These are phyloP conservation scores for Candida adriatica DNA, from an alignment of 805 yeast species.

Conservation along the genomic window DNA sequence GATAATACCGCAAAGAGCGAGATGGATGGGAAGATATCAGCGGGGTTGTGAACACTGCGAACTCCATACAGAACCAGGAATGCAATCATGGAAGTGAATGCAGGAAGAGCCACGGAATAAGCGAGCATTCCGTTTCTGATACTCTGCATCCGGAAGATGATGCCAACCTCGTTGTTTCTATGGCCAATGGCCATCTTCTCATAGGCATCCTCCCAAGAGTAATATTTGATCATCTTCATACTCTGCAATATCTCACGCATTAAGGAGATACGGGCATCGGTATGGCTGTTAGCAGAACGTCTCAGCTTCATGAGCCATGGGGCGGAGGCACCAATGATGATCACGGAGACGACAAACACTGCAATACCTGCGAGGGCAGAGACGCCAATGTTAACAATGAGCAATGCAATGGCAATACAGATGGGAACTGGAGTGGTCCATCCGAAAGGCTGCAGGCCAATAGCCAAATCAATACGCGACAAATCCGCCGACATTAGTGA, in stretches of 20 bases:
- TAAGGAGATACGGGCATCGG: conserved; percentile 57
- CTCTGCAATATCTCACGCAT: conserved; percentile 57
- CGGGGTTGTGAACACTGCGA: conserved; percentile 39
- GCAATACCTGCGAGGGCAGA: conserved; percentile 63
- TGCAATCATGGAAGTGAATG: conserved; percentile 50
- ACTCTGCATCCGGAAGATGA: conserved; percentile 52
- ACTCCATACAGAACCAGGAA: conserved; percentile 36
- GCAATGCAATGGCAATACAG: conserved; percentile 53
- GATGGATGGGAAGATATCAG: conserved; percentile 61
- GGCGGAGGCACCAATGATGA: conserved; percentile 36
- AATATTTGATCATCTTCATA: conserved; percentile 68
- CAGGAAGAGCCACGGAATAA: conserved; percentile 41
- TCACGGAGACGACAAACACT: conserved; percentile 41
- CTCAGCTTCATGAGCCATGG: conserved; percentile 46
- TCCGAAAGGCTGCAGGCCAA: conserved; percentile 52
- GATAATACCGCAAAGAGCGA: conserved; percentile 59
- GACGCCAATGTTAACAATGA: conserved; percentile 62
- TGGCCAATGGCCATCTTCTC: conserved; percentile 41
- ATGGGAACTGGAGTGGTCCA: conserved; percentile 54
- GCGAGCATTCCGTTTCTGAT: conserved; percentile 49
- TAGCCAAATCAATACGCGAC: conserved; percentile 64
- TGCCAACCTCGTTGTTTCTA: conserved; percentile 51
- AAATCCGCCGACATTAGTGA: conserved; percentile 73
- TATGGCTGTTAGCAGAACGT: conserved; percentile 44
- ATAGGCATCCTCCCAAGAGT: conserved; percentile 84